Evolutionary conservation across 2,329 filamentous ascomycete species (phyloP).

Genomic region (Claviceps pazoutovae): DNA sequence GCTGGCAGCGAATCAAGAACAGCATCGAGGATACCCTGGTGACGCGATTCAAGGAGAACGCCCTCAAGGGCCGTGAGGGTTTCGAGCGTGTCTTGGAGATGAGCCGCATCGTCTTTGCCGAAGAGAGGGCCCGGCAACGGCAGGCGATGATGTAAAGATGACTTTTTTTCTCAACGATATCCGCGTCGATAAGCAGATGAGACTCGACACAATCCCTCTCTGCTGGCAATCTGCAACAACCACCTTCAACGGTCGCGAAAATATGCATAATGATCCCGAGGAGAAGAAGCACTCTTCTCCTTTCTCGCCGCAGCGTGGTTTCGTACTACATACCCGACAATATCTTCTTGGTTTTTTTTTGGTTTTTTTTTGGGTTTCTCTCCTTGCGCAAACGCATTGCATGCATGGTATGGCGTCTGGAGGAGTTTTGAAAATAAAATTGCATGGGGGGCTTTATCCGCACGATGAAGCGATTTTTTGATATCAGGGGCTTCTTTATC

Average conservation of each 20-base stretch:
- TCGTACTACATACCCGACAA: neutral
- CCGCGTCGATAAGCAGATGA: neutral
- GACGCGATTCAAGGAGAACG: slow-evolving; percentile 82
- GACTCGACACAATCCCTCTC: neutral
- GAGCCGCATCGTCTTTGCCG: slow-evolving; percentile 79
- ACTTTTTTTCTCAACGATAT: neutral
- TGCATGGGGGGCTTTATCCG: neutral
- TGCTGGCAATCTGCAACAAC: neutral
- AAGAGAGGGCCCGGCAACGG: slow-evolving; percentile 56
- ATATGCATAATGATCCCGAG: neutral
- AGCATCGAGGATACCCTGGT: slow-evolving; percentile 88
- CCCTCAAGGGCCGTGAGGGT: slow-evolving; percentile 76
- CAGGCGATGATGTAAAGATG: slow-evolving; percentile 4
- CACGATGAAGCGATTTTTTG: neutral
- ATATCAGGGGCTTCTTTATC: neutral
- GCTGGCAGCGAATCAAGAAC: slow-evolving; percentile 95
- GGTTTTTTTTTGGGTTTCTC: neutral
- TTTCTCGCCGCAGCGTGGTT: neutral
- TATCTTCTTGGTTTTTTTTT: too few relatives aligned
- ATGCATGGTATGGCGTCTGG: slow-evolving; percentile 1
- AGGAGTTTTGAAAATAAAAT: neutral
- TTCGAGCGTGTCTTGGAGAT: slow-evolving; percentile 92
- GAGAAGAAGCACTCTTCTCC: neutral
- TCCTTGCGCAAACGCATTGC: neutral
- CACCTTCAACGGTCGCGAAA: neutral